Percentiles rank a stretch among this genome's conserved stretches.
These are phyloP conservation scores for Quercus cerris DNA, from an alignment of 306 rosid genomes.

Conservation along the genomic window DNA sequence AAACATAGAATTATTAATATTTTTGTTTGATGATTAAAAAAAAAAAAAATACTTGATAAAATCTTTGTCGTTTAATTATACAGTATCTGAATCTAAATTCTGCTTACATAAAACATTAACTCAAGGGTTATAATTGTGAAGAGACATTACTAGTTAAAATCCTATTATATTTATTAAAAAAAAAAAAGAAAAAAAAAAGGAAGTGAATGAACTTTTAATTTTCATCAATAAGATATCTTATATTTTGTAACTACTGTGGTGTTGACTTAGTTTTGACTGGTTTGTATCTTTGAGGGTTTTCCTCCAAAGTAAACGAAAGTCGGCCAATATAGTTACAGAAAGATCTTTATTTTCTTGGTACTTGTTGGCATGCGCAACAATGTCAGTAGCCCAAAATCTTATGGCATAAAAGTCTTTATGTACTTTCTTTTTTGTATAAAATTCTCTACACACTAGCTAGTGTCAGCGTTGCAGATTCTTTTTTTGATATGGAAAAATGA, in stretches of 20 bases:
- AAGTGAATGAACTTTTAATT: neutral
- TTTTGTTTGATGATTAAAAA: no score
- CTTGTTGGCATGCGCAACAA: constrained; percentile 67
- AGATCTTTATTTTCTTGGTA: constrained; percentile 43
- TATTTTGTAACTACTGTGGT: neutral
- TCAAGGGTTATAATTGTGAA: no score
- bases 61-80: no score
- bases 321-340: neutral
- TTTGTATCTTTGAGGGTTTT: neutral
- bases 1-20: no score
- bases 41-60: no score
- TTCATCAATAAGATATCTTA: neutral
- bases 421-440: constrained; percentile 26
- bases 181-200: no score
- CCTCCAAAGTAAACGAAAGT: constrained; percentile 15
- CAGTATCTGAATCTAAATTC: no score
- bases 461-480: constrained; percentile 28
- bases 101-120: no score
- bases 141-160: no score
- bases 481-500: constrained; percentile 30
- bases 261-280: neutral
- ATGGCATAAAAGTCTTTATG: constrained; percentile 14
- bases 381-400: constrained; percentile 46
- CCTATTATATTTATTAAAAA: no score
- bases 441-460: neutral